Base-by-base conservation (phyloP, 1,284 basidiomycete species). In the Phlebopus sp. region DNA sequence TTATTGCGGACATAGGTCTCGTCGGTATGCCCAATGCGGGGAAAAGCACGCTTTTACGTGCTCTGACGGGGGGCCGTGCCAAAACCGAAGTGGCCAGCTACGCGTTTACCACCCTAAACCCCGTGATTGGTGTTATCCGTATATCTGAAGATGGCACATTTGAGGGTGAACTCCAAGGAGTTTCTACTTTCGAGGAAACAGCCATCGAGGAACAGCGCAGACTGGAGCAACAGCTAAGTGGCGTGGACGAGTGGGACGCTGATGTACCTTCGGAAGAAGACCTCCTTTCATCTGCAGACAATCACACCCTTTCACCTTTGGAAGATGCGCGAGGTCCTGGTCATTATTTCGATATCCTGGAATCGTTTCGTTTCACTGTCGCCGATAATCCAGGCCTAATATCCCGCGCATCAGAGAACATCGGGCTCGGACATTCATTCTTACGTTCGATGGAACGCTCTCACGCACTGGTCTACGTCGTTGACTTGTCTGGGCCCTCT, bases 321-420 rank as follows among this genome's bases (percentile, higher is more conserved):
- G 63, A 35, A 40, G 13, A 15, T 58, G 56, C 36, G 67, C 69
- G 32, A 69, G 69, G 38, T 27, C 54, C 68, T 27, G 76, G 78
- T 2, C 69, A 77, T 54, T 64, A 69, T 27, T 80, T 82, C 49
- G 77, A 78, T 54, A 55, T 77, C 17, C 71, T 77, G 42, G 93
- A 96, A 66, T 70, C 74, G 2, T 86, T 90, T 63, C 81, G 96
- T 2, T 94, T 98, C 71, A 95, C 91, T 1, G 85, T 99, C 49
- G 90, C 94, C n/a, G 96, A 99, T 70, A 97, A 98, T 62, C 96
- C 97, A 0, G 96, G 96, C 10, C 81, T 99, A 25, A 86, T 98
- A 42, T 79, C 82, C 6, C 78, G 81, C 9, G 92, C 95, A 1
- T 90, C 92, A 7, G 64, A 68, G 38, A 59, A 66, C 19, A 83